Conservation (phyloP, 2,329 filamentous ascomycete genomes). For the Botrytis fragariae region DNA sequence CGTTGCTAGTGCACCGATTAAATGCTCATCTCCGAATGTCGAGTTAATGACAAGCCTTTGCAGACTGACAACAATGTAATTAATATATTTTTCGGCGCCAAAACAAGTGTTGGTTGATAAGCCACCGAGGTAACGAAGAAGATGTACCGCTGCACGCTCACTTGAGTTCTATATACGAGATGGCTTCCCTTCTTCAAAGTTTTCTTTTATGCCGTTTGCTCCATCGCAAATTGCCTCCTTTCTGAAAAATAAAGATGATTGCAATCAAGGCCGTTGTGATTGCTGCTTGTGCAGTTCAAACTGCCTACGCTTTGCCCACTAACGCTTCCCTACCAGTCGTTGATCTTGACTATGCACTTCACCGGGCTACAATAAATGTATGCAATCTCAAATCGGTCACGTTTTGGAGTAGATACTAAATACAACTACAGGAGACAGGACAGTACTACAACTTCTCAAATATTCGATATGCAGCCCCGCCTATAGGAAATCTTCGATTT, state of each 20-base stretch:
- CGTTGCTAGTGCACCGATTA: neutral
- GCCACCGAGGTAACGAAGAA: neutral
- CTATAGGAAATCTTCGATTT: constrained; percentile 45
- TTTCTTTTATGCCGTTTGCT: neutral
- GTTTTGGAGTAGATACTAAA: neutral
- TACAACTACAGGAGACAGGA: constrained; percentile 32
- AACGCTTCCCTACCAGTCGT: constrained; percentile 30
- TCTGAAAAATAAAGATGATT: constrained; percentile 13
- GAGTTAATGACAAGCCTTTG: neutral
- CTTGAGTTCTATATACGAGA: neutral
- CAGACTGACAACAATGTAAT: neutral
- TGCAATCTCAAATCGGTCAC: neutral
- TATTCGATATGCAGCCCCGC: constrained; percentile 47
- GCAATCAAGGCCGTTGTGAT: constrained; percentile 3
- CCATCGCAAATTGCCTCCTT: neutral
- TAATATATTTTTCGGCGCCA: neutral
- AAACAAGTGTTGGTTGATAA: neutral
- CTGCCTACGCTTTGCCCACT: constrained; percentile 12
- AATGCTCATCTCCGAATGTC: constrained; percentile 2
- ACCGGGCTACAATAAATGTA: constrained; percentile 37
- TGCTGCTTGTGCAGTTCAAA: neutral
- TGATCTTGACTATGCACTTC: constrained; percentile 37
- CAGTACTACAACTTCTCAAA: constrained; percentile 44
- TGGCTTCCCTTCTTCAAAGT: neutral
- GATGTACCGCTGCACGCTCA: neutral